Evolutionary conservation across 1,284 basidiomycete species (phyloP).

Genomic region (Melanopsichium pennsylvanicum): DNA sequence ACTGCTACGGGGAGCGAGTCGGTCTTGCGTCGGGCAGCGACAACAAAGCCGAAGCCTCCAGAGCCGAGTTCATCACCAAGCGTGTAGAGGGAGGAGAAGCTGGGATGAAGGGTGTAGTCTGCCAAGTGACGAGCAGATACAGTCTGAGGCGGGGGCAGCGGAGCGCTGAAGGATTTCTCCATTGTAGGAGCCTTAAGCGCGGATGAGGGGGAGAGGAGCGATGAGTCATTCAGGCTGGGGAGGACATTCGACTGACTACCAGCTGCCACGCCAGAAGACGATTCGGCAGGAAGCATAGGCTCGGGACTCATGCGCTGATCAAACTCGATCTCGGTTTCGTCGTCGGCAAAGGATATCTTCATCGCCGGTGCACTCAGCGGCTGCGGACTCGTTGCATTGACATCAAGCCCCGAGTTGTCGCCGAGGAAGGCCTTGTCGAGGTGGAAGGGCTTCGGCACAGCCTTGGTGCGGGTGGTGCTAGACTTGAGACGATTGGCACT

Average conservation of each 20-base stretch:
- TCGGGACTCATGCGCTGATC: slow-evolving; percentile 32
- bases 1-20: slow-evolving; percentile 80
- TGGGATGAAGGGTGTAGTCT: slow-evolving; percentile 72
- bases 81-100: slow-evolving; percentile 75
- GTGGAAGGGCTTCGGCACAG: slow-evolving; percentile 46
- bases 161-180: slow-evolving; percentile 56
- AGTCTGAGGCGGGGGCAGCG: slow-evolving; percentile 43
- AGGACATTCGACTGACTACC: slow-evolving; percentile 14
- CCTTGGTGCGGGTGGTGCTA: slow-evolving; percentile 28
- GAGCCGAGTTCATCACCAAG: slow-evolving; percentile 79
- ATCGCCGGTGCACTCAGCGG: slow-evolving; percentile 43
- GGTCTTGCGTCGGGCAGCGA: slow-evolving; percentile 59
- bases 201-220: slow-evolving; percentile 32
- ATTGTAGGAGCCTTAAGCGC: slow-evolving; percentile 60
- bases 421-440: slow-evolving; percentile 31
- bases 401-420: slow-evolving; percentile 13
- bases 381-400: slow-evolving; percentile 13
- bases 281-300: slow-evolving; percentile 19
- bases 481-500: slow-evolving; percentile 46
- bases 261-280: background rate
- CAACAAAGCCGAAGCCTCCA: slow-evolving; percentile 90
- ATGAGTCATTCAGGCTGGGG: slow-evolving; percentile 5
- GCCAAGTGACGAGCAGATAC: slow-evolving; percentile 51
- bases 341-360: slow-evolving; percentile 46
- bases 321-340: slow-evolving; percentile 29